Evolutionary conservation across 1,284 basidiomycete genomes (phyloP).

Genomic region (Ustilago shanxiensis): DNA sequence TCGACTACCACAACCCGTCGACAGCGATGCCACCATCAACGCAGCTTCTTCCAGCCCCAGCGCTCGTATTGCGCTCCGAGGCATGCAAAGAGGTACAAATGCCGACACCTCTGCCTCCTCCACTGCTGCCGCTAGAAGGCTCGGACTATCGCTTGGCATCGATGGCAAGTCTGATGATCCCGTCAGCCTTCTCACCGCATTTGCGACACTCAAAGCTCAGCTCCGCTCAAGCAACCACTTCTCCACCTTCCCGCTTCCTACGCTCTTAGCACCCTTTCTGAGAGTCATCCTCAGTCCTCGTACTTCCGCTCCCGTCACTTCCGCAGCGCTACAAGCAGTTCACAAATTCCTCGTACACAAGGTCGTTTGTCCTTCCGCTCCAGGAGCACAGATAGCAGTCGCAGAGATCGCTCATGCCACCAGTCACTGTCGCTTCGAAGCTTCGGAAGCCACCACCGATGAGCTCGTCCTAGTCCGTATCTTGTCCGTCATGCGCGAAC

Average conservation of each 20-base stretch:
- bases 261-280: constrained; percentile 76
- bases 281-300: constrained; percentile 90
- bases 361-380: constrained; percentile 75
- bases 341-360: constrained; percentile 86
- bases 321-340: constrained; percentile 86
- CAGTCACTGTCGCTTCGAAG: constrained; percentile 97
- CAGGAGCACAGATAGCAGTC: constrained; percentile 74
- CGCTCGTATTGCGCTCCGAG: constrained; percentile 36
- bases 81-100: constrained; percentile 32
- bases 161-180: constrained; percentile 43
- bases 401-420: constrained; percentile 88
- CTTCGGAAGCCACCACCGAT: constrained; percentile 84
- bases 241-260: constrained; percentile 53
- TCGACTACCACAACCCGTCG: constrained; percentile 4
- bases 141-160: constrained; percentile 29
- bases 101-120: constrained; percentile 26
- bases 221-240: constrained; percentile 70
- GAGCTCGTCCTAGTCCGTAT: constrained; percentile 95
- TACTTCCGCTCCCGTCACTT: constrained; percentile 94
- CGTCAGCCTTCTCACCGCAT: constrained; percentile 81
- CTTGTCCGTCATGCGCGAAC: constrained; percentile 86
- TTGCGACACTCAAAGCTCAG: constrained; percentile 84
- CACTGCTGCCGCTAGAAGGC: constrained; percentile 25
- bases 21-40: background rate
- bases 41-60: constrained; percentile 14